Conservation (phyloP, 2,329 filamentous ascomycete genomes). For the Aspergillus proliferans region DNA sequence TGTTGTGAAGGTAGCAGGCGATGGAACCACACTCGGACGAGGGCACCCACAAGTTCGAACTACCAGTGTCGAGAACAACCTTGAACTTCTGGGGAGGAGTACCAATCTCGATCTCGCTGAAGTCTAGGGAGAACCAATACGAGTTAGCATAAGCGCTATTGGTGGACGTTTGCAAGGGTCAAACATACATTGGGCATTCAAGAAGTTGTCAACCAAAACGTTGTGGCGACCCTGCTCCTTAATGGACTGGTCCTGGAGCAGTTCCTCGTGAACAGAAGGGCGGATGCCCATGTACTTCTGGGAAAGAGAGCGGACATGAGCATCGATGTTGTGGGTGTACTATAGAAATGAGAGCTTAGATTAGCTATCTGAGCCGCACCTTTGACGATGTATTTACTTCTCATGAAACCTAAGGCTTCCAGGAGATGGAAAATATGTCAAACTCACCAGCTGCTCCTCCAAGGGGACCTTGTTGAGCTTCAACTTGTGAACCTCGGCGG, state of each 20-base stretch:
- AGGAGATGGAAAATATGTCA: neutral
- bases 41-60: slow-evolving; percentile 98
- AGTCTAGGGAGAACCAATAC: slow-evolving; percentile 56
- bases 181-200: slow-evolving; percentile 91
- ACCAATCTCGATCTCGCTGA: slow-evolving; percentile 91
- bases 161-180: slow-evolving; percentile 11
- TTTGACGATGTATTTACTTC: too few species aligned
- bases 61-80: slow-evolving; percentile 96
- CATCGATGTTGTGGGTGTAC: slow-evolving; percentile 71
- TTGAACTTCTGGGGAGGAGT: slow-evolving; percentile 94
- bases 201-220: slow-evolving; percentile 90
- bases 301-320: slow-evolving; percentile 73
- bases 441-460: slow-evolving; percentile 79
- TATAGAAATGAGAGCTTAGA: slow-evolving; percentile 27
- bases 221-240: slow-evolving; percentile 63
- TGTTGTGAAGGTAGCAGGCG: slow-evolving; percentile 94
- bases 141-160: slow-evolving; percentile 3
- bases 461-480: slow-evolving; percentile 96
- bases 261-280: slow-evolving; percentile 62
- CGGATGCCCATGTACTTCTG: slow-evolving; percentile 95
- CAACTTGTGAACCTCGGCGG: slow-evolving; percentile 88
- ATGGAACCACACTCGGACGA: slow-evolving; percentile 87
- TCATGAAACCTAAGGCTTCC: too few species aligned
- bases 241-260: slow-evolving; percentile 71
- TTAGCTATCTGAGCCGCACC: neutral